phyloP scores from a whole-genome alignment of 2,329 filamentous ascomycete genomes.

The Aspergillus tanneri region DNA sequence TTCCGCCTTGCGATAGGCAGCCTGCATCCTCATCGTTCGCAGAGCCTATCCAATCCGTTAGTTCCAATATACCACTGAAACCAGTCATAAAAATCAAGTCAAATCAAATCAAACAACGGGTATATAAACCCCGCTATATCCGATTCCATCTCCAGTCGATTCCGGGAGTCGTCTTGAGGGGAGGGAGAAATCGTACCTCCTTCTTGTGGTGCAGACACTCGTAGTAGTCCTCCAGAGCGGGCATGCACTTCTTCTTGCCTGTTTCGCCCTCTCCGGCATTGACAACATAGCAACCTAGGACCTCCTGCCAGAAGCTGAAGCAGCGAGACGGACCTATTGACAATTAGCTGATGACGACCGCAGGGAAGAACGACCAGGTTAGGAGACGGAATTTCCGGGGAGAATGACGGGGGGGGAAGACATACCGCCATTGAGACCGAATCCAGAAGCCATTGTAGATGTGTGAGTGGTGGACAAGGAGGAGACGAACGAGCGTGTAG shows the following conservation, averaged over 20 bases:
- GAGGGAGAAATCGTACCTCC: constrained; percentile 64
- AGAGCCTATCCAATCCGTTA: constrained; percentile 59
- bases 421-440: constrained; percentile 56
- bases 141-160: background rate
- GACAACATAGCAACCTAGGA: constrained; percentile 96
- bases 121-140: background rate
- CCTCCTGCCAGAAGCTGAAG: constrained; percentile 99
- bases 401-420: constrained; percentile 14
- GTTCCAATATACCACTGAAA: background rate
- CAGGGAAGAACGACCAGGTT: constrained; percentile 17
- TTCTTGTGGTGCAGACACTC: constrained; percentile 99
- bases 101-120: too few species aligned
- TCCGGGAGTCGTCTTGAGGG: background rate
- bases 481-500: constrained; percentile 24
- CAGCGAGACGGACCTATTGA: constrained; percentile 69
- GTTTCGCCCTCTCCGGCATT: constrained; percentile 79
- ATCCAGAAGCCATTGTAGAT: constrained; percentile 52
- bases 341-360: constrained; percentile 25
- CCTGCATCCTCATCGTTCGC: constrained; percentile 74
- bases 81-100: background rate
- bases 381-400: constrained; percentile 5
- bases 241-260: constrained; percentile 83
- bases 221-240: constrained; percentile 92
- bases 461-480: constrained; percentile 20
- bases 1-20: constrained; percentile 79